Evolutionary conservation across 169 alveolate species (phyloP).

Genomic region (Perkinsus olseni): DNA sequence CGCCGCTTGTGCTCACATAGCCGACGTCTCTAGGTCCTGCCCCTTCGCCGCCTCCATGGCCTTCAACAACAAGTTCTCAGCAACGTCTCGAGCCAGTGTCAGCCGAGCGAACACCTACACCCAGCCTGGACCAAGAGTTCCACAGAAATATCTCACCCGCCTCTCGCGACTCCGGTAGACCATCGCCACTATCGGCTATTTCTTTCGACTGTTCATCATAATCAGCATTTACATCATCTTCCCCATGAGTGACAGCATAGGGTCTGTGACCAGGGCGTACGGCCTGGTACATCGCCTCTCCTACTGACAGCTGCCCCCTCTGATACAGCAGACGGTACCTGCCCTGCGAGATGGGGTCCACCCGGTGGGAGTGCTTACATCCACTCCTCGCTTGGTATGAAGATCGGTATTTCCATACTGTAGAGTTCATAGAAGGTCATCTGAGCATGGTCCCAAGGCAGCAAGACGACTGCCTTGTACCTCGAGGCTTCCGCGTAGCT

Average conservation of each 20-base stretch:
- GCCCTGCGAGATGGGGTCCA: no score
- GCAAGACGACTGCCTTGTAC: neutral
- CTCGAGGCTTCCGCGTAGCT: neutral
- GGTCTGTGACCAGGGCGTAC: neutral
- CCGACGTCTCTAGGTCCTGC: neutral
- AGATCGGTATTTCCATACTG: neutral
- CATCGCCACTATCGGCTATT: neutral
- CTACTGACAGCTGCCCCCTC: slow-evolving; percentile 8
- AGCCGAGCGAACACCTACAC: neutral
- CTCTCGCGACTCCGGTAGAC: neutral
- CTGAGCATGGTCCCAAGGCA: slow-evolving; percentile 10
- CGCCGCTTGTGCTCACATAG: neutral
- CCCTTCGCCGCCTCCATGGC: neutral
- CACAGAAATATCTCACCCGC: no score
- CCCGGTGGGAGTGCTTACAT: neutral
- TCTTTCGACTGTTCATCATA: neutral
- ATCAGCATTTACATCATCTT: neutral
- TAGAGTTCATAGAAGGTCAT: slow-evolving; percentile 7
- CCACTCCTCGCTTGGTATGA: slow-evolving; percentile 2
- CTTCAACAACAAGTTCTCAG: neutral
- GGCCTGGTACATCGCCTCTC: slow-evolving; percentile 5
- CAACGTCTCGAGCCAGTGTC: neutral
- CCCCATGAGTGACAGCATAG: neutral
- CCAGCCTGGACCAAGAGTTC: no score
- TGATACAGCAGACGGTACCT: neutral